Evolutionary conservation across 805 yeast genomes (phyloP), one percentile per base, ranked within the genome.

Genomic region (Ogataea nakhonphanomensis): DNA sequence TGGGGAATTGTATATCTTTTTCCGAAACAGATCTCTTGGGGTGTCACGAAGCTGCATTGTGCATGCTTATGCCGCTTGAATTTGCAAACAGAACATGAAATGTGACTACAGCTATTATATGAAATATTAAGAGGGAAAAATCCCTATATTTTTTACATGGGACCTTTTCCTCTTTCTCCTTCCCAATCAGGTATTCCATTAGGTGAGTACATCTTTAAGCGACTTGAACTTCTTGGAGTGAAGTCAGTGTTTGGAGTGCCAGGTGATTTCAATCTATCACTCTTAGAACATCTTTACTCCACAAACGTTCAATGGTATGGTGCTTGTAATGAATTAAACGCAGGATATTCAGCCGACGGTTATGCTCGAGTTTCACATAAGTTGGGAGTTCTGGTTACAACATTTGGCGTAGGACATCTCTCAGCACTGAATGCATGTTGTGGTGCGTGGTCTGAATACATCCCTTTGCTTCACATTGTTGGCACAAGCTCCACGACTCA

Each of bases 321-420:
- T 17, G 78, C 79, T 45, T 86, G 95, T 66, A 89, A 89, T 57
- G 97, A 89, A 65, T 71, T 89, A 48, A 90, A 89, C 57, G 82
- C 93, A 3, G 93, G 95, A 7, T 89, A 90, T 58, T 80, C 93
- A 5, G 90, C 91, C 7, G 96, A 90, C 60, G 97, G 96, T 5
- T 90, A 86, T 55, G 78, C 93, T 13, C 73, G 91, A 45, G 67
- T 69, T 30, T 70, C 80, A 22, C 68, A 71, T 35, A 73, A 76
- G n/a, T 73, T 84, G 6, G 86, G 88, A 38, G 88, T 79, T 14
- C 60, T 73, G 38, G 57, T 75, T 26, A 79, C 90, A 37, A 88
- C 96, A 4, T 85, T 71, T 61, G 96, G 96, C 36, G 96, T 88
- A 12, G 96, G 96, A 42, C 96, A 88, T 59, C 70, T 87, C 46